Conservation (phyloP, 768 basidiomycete species). For the Collybia sordida region DNA sequence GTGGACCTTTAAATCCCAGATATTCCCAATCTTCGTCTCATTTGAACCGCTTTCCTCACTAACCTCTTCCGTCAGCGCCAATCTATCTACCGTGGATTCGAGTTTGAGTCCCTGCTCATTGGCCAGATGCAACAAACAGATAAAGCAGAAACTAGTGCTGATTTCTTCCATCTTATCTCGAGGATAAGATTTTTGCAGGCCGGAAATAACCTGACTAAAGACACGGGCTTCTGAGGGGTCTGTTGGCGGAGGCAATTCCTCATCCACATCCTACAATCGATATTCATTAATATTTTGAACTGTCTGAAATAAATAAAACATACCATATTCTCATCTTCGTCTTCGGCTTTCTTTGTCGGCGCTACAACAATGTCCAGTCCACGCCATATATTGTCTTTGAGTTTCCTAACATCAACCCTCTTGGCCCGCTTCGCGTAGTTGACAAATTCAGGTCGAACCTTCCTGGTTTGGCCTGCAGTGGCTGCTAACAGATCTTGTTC, state of each 20-base stretch:
- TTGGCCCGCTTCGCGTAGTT: constrained; percentile 96
- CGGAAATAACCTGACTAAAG: constrained; percentile 81
- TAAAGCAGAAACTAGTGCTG: constrained; percentile 99
- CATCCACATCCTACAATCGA: constrained; percentile 52
- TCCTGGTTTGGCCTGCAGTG: constrained; percentile 73
- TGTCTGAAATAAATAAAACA: neutral
- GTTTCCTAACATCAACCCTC: constrained; percentile 91
- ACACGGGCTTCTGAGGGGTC: constrained; percentile 66
- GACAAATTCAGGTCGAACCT: constrained; percentile 83
- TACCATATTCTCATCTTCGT: constrained; percentile 53
- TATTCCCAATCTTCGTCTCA: constrained; percentile 58
- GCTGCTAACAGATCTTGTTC: constrained; percentile 89
- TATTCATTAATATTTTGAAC: neutral
- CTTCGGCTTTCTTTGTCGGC: constrained; percentile 40
- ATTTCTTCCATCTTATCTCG: constrained; percentile 96
- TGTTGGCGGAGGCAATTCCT: constrained; percentile 42
- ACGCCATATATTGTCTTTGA: constrained; percentile 99
- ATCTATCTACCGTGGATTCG: constrained; percentile 43
- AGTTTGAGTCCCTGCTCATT: constrained; percentile 95
- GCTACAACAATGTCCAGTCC: constrained; percentile 75
- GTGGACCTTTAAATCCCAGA: constrained; percentile 75
- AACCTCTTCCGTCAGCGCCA: constrained; percentile 33
- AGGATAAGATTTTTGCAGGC: constrained; percentile 81
- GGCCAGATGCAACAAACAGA: constrained; percentile 92
- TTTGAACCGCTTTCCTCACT: constrained; percentile 20